Evolutionary conservation across 2,329 filamentous ascomycete genomes (phyloP), one percentile per base, ranked within the genome.

Genomic region (Colletotrichum falcatum): DNA sequence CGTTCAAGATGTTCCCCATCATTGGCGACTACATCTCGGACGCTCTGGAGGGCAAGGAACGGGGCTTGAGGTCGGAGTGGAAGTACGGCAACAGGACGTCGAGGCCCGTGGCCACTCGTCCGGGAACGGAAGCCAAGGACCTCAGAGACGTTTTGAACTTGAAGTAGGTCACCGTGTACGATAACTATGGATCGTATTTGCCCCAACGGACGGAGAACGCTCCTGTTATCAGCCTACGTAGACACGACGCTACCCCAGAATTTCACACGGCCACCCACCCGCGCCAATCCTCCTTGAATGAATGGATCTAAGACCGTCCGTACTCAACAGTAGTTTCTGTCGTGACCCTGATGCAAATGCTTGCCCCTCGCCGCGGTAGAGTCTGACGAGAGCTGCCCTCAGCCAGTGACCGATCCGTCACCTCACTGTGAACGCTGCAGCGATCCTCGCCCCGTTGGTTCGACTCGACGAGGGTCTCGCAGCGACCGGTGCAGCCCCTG

Each of bases 1-100:
- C 74, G 1, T 77, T 77, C 56, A 77, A 77, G 44, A 77, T 77
- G 75, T 76, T 77, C 26, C 75, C 76, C 0, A 75, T 74, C 1
- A 74, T 76, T 14, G 76, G 75, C 0, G 48, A 66, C 9, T 77
- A 75, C 53, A 76, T 77, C 48, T 55, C 55, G 1, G 74, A 76
- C 33, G 72, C 74, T 0, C 37, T 76, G 11, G 75, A 77, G 55
- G 74, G 74, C 0, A 54, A 37, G 1, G 23, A 66, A 1, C 61
- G 61, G 0, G 75, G 73, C 0, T 26, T 75, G 65, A 75, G 64
- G 46, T 42, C 61, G 37, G 73, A 76, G 26, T 76, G 75, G 75
- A 69, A 70, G 26, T 70, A 67, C 33, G 73, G 74, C 1, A 54
- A 54, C 5, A 73, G 75, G 37, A 73, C 72, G 28, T 46, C 55